Percentiles rank a stretch among this genome's conserved stretches.
Evolutionary conservation across 1,139 yeast genomes (phyloP).

Genomic region (Eremothecium cymbalariae): DNA sequence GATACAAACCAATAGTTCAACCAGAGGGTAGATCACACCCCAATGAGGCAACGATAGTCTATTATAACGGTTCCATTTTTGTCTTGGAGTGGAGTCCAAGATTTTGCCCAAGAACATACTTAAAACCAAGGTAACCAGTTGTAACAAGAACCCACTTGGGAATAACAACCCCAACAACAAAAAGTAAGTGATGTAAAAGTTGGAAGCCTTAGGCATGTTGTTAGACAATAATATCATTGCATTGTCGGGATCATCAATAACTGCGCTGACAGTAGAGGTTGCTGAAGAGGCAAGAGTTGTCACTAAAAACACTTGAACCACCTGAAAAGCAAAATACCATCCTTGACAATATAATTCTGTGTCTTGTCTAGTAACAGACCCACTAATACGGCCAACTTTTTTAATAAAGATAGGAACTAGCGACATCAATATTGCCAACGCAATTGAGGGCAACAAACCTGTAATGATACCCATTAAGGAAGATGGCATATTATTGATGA

Average conservation of each 20-base stretch:
- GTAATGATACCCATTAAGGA: slow-evolving; percentile 57
- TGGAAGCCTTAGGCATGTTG: slow-evolving; percentile 64
- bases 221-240: slow-evolving; percentile 52
- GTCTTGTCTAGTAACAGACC: slow-evolving; percentile 60
- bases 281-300: slow-evolving; percentile 78
- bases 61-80: slow-evolving; percentile 47
- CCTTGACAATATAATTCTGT: slow-evolving; percentile 77
- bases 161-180: slow-evolving; percentile 58
- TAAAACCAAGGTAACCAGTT: slow-evolving; percentile 40
- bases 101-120: slow-evolving; percentile 35
- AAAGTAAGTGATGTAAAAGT: slow-evolving; percentile 61
- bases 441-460: slow-evolving; percentile 65
- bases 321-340: slow-evolving; percentile 84
- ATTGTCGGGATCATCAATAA: slow-evolving; percentile 42
- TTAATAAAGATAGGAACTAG: slow-evolving; percentile 75
- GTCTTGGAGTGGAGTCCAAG: slow-evolving; percentile 58
- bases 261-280: slow-evolving; percentile 54
- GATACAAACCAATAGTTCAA: slow-evolving; percentile 64
- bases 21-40: slow-evolving; percentile 71
- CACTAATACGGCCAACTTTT: slow-evolving; percentile 60
- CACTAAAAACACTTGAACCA: slow-evolving; percentile 74
- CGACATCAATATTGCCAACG: slow-evolving; percentile 60
- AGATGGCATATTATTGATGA: slow-evolving; percentile 55
- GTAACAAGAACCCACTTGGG: slow-evolving; percentile 56
- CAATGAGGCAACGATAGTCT: slow-evolving; percentile 45